phyloP scores from a whole-genome alignment of 1,284 basidiomycete species.

The Mycosarcoma maydis region DNA sequence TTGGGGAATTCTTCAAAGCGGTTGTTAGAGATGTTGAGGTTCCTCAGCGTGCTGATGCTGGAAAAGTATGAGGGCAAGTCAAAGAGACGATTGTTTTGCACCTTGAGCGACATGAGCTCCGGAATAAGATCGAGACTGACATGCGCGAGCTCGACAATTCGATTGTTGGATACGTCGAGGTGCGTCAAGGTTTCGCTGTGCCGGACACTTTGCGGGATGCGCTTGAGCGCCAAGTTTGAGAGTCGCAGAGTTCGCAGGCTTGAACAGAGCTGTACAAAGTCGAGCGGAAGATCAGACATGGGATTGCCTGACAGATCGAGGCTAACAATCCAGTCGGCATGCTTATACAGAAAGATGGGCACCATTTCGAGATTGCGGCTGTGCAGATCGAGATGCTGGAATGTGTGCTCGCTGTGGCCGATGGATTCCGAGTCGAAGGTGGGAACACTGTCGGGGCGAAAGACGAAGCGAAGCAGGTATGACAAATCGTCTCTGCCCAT shows the following conservation, averaged over 20 bases:
- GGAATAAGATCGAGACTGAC: constrained; percentile 82
- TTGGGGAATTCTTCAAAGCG: constrained; percentile 84
- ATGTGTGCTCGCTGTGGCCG: constrained; percentile 68
- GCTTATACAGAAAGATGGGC: constrained; percentile 86
- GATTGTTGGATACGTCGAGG: constrained; percentile 91
- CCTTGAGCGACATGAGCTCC: constrained; percentile 77
- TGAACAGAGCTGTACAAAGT: constrained; percentile 92
- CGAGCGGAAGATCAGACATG: constrained; percentile 93
- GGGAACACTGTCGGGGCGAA: constrained; percentile 74
- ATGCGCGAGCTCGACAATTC: constrained; percentile 88
- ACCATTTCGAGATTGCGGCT: constrained; percentile 86
- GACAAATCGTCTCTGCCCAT: constrained; percentile 84
- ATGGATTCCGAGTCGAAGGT: constrained; percentile 58
- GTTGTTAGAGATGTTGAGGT: constrained; percentile 96
- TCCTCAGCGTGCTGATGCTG: constrained; percentile 76
- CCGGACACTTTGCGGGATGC: constrained; percentile 84
- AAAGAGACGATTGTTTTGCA: constrained; percentile 93
- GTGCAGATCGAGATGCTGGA: constrained; percentile 85
- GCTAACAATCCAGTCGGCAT: constrained; percentile 84
- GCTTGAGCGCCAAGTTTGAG: constrained; percentile 93
- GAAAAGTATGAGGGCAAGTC: constrained; percentile 86
- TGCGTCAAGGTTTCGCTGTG: constrained; percentile 80
- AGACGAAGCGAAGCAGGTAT: constrained; percentile 87
- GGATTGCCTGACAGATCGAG: constrained; percentile 94
- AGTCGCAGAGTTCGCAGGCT: constrained; percentile 85